These are phyloP conservation scores for Apiosordaria backusii DNA, from an alignment of 495 filamentous ascomycete genomes.

Conservation along the genomic window DNA sequence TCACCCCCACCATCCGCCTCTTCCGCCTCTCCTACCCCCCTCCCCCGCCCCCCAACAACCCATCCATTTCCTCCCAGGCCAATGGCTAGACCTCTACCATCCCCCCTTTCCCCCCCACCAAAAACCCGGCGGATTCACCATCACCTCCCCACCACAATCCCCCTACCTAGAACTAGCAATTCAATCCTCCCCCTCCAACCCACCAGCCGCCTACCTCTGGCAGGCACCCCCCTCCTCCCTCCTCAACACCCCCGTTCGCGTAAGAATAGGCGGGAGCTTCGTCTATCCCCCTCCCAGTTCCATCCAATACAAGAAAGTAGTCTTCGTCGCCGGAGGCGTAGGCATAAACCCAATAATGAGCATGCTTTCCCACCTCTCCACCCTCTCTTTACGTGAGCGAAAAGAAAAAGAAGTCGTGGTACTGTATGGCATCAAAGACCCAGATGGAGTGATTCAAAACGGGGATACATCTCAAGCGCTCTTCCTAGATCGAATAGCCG, in stretches of 20 bases:
- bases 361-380: conserved; percentile 40
- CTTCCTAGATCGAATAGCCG: conserved; percentile 44
- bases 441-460: conserved; percentile 14
- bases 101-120: conserved; percentile 60
- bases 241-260: conserved; percentile 52
- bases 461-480: conserved; percentile 27
- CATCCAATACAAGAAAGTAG: conserved; percentile 40
- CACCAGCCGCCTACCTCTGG: conserved; percentile 73
- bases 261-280: conserved; percentile 79
- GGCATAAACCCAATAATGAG: conserved; percentile 69
- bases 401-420: too few species aligned
- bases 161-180: conserved; percentile 30
- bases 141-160: conserved; percentile 66
- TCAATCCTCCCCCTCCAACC: conserved; percentile 27
- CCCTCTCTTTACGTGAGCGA: too few species aligned
- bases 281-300: conserved; percentile 68
- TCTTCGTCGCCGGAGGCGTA: conserved; percentile 79
- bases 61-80: conserved; percentile 71
- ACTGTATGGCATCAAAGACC: too few species aligned
- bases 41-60: conserved; percentile 1
- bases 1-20: conserved; percentile 37
- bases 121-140: conserved; percentile 79
- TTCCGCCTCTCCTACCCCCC: conserved; percentile 35
- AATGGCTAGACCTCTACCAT: conserved; percentile 86
- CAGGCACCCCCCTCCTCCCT: conserved; percentile 47